These are phyloP conservation scores for Skeletonema menzelii DNA, from an alignment of 108 stramenopile genomes.

Conservation along the genomic window DNA sequence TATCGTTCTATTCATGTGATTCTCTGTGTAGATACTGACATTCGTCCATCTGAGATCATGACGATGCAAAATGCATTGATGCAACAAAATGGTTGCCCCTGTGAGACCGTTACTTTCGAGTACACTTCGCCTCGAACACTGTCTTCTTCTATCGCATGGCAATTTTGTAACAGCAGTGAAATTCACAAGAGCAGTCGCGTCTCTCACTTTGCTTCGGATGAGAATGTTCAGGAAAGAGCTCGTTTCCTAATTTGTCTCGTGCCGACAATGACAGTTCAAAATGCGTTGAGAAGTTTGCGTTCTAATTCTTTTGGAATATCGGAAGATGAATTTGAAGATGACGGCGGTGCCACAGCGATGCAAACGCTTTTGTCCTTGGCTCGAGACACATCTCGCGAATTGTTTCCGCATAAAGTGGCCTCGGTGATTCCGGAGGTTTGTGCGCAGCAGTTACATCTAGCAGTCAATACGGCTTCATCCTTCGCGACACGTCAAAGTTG, in stretches of 20 bases:
- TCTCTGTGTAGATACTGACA: constrained; percentile 48
- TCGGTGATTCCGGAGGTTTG: background rate
- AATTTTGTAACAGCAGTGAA: background rate
- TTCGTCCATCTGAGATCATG: constrained; percentile 33
- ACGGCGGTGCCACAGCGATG: constrained; percentile 7
- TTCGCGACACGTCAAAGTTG: background rate
- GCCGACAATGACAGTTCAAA: constrained; percentile 47
- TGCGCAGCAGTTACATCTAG: constrained; percentile 20
- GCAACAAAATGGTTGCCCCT: constrained; percentile 26
- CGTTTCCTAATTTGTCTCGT: constrained; percentile 45
- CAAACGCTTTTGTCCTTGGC: constrained; percentile 21
- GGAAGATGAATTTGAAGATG: background rate
- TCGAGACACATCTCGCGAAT: constrained; percentile 12
- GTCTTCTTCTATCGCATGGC: constrained; percentile 46
- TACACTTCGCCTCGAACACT: constrained; percentile 43
- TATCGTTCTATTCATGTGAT: constrained; percentile 54
- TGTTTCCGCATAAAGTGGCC: constrained; percentile 14
- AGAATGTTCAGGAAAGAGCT: constrained; percentile 41
- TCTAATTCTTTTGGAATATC: background rate
- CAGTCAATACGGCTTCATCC: background rate
- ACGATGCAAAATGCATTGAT: constrained; percentile 62
- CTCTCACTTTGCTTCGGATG: constrained; percentile 15
- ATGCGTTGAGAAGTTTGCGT: constrained; percentile 27
- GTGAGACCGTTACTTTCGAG: constrained; percentile 45
- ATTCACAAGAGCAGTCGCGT: background rate